phyloP scores from a whole-genome alignment of 2,329 filamentous ascomycete genomes.

The Beauveria pseudobassiana region DNA sequence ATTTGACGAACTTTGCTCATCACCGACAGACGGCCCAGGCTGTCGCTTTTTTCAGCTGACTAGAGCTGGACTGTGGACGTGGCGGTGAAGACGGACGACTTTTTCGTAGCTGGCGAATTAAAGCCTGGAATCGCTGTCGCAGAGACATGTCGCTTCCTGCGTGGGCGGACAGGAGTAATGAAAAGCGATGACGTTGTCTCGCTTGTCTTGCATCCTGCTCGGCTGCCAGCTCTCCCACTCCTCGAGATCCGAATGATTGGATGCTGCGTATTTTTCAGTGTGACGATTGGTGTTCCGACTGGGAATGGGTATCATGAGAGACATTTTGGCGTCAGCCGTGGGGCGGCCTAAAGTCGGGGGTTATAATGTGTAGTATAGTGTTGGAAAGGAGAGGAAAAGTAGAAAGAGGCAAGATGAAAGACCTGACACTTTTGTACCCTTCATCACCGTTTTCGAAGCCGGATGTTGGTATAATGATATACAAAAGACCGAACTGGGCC shows the following conservation, averaged over 20 bases:
- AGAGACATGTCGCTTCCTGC: background rate
- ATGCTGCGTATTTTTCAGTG: background rate
- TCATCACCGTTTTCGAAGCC: background rate
- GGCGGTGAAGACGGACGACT: background rate
- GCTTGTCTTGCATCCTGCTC: background rate
- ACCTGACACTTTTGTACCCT: too few relatives aligned
- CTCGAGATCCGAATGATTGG: background rate
- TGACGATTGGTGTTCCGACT: background rate
- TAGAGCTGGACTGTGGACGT: background rate
- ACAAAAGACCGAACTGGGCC: background rate
- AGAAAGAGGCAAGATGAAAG: background rate
- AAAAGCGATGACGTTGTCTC: too few relatives aligned
- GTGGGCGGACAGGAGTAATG: background rate
- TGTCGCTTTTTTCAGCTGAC: background rate
- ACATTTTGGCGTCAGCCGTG: background rate
- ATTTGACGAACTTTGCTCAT: background rate
- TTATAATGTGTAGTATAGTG: background rate
- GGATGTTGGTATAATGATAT: background rate
- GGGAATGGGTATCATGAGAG: constrained; percentile 6
- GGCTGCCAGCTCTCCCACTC: background rate
- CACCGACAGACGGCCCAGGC: background rate
- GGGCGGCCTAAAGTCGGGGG: too few relatives aligned
- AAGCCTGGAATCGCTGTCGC: background rate
- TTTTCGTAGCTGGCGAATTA: background rate
- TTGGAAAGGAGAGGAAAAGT: background rate